A percentile compares a stretch with the other conserved stretches of the same genome.
Evolutionary conservation across 306 rosid species (phyloP).

Genomic region (Hylodesmum podocarpum): DNA sequence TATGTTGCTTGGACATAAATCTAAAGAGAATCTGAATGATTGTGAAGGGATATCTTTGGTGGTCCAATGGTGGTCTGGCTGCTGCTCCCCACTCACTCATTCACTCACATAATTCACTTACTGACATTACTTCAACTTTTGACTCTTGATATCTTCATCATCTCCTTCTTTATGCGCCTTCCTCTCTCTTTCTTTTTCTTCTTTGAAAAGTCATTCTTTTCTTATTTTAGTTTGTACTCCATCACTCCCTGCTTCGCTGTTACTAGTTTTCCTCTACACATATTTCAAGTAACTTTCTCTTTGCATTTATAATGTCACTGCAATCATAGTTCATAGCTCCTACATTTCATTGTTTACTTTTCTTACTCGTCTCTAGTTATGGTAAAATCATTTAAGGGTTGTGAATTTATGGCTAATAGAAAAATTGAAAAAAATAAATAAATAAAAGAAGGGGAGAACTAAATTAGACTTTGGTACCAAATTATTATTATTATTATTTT

Average conservation of each 20-base stretch:
- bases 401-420: background rate
- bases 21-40: conserved; percentile 5
- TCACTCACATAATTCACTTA: no score
- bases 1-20: background rate
- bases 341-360: background rate
- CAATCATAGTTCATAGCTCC: background rate
- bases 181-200: background rate
- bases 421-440: no score
- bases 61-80: conserved; percentile 44
- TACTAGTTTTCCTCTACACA: background rate
- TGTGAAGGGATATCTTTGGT: conserved; percentile 13
- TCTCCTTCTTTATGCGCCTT: background rate
- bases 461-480: no score
- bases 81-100: conserved; percentile 47
- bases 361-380: background rate
- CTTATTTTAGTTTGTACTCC: conserved; percentile 1
- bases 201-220: conserved; percentile 13
- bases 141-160: conserved; percentile 23
- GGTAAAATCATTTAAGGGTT: background rate
- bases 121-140: conserved; percentile 31
- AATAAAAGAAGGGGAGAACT: background rate
- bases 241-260: background rate
- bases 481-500: background rate
- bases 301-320: background rate
- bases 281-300: background rate